Base-by-base conservation (phyloP, 2,329 filamentous ascomycete genomes). In the Claviceps sp. region DNA sequence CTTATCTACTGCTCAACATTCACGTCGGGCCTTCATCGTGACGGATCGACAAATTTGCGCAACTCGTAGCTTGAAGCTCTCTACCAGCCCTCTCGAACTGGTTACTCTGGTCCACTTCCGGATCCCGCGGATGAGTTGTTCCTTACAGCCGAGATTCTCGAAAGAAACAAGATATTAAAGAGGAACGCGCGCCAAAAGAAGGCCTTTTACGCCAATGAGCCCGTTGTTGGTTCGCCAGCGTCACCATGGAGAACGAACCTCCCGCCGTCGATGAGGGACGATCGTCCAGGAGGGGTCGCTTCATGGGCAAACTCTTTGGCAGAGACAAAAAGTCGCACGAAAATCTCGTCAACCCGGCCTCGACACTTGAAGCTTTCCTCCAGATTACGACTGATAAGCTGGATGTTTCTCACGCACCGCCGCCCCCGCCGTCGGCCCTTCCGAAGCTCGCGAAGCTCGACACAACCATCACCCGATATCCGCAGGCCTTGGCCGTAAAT, bases 231-330 rank as follows among this genome's bases (percentile, higher is more conserved):
- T 53, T 52, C 55, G 52, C 54, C 58, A 54, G 58, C 61, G 57
- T 56, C 45, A 48, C 50, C 53, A 76, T 75, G 70, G 73, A 76
- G 60, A 73, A 73, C 66, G 69, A 73, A 54, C 62, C 65, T 52
- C 62, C 66, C 49, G 62, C 65, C 56, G 59, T 61, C 57, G 65
- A 69, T 52, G 70, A 73, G 55, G 67, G 64, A 54, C 66, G 68
- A 53, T 62, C 64, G 55, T 72, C 73, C 39, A 73, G 69, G 63
- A 69, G 73, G 59, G 73, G 73, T 60, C 78, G 80, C 55, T 65
- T 84, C 47, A 83, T 83, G 74, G 80, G 80, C 57, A 82, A 80
- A 69, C 69, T 84, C 53, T 82, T 82, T 60, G 72, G 65, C 55
- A 74, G 70, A 60, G 72, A 73, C 51, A 64, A 68, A 48, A 60